Evolutionary conservation across 176 grass and related monocot genomes (phyloP).

Genomic region (Oryza brachyantha): DNA sequence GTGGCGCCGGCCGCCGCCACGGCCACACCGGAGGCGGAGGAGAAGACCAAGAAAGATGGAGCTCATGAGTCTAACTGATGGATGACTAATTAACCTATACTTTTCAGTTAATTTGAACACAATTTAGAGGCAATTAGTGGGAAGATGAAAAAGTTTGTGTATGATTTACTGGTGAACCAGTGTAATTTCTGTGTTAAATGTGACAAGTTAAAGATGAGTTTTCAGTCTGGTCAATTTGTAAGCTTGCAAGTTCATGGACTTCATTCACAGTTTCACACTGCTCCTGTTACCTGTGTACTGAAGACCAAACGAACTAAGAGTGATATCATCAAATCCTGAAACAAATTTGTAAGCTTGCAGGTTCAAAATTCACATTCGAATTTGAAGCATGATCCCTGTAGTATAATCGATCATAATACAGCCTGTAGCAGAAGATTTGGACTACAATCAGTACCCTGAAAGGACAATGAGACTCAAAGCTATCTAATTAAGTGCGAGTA

Average conservation of each 20-base stretch:
- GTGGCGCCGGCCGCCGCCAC: too few species aligned
- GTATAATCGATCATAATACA: neutral
- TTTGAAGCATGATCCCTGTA: neutral
- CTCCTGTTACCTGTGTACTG: too few species aligned
- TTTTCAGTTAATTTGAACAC: neutral
- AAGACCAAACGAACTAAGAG: neutral
- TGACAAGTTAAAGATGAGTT: neutral
- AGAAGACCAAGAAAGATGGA: conserved; percentile 1
- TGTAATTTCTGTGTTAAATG: neutral
- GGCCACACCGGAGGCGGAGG: neutral
- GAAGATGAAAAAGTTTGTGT: neutral
- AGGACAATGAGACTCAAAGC: neutral
- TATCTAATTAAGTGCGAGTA: neutral
- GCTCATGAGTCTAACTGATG: neutral
- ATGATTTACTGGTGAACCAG: neutral
- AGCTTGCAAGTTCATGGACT: too few species aligned
- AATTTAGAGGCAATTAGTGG: neutral
- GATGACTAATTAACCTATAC: neutral
- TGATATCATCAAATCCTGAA: neutral
- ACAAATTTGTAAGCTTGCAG: neutral
- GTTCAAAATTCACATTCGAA: neutral
- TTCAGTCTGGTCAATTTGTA: too few species aligned
- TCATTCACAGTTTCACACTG: too few species aligned
- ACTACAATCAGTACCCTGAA: neutral
- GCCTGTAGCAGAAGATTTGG: neutral